Percentiles rank a stretch among this genome's conserved stretches.
Evolutionary conservation across 164 flowering plant species (phyloP).

Genomic region (Cinnamomum micranthum): DNA sequence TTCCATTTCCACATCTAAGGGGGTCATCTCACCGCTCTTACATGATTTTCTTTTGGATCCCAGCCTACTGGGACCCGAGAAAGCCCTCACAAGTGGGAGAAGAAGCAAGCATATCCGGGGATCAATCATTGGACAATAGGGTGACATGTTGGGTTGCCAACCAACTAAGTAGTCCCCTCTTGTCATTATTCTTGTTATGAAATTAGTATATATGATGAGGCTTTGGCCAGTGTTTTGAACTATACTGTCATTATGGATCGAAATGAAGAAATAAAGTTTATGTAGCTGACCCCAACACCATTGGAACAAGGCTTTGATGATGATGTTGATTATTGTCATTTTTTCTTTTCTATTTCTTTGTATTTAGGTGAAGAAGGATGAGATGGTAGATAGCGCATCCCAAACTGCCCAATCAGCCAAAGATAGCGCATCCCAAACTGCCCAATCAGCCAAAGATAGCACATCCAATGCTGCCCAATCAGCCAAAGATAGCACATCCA

Average conservation of each 20-base stretch:
- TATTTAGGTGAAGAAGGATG: not conserved
- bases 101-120: too few relatives aligned
- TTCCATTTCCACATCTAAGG: too few relatives aligned
- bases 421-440: not conserved
- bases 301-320: not conserved
- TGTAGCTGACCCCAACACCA: not conserved
- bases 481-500: not conserved
- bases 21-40: too few relatives aligned
- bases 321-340: not conserved
- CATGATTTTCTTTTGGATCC: too few relatives aligned
- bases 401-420: not conserved
- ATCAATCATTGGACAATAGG: too few relatives aligned
- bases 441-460: slow-evolving; percentile 1
- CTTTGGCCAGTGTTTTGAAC: not conserved
- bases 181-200: too few relatives aligned
- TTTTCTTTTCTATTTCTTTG: not conserved
- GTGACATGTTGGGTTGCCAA: too few relatives aligned
- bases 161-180: too few relatives aligned
- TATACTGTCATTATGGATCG: not conserved
- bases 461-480: not conserved
- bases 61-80: too few relatives aligned
- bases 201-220: too few relatives aligned
- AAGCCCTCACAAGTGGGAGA: too few relatives aligned
- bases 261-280: not conserved
- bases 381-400: not conserved